Base-by-base conservation (phyloP, 805 yeast genomes). In the Lipomyces japonicus region DNA sequence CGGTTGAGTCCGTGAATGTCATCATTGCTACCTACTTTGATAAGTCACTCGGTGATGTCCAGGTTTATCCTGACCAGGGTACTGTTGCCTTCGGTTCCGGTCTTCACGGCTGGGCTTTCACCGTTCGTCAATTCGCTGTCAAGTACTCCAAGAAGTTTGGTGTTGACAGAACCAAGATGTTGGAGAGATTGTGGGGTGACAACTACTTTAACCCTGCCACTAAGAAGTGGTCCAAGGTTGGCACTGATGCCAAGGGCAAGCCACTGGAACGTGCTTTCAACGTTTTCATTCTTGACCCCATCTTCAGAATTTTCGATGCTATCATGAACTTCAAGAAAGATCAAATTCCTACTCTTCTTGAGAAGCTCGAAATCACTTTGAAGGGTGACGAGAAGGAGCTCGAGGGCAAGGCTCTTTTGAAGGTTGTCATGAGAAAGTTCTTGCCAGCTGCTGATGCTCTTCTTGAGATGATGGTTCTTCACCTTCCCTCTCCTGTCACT, bases 91-190 rank as follows among this genome's bases (percentile, higher is more conserved):
- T 91, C 77, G 97, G 96, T 81, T 93, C 97, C 75, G 98, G 97
- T 86, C 81, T 91, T 72, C 98, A 91, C 84, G 98, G 98, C 77
- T 91, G 98, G 98, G 97, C 97, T 73, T 91, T 91, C 91, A 91
- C 98, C 68, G 85, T 91, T 72, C 88, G 98, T 78, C 97, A 91
- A 81, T 91, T 91, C 68, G 97, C 97, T 68, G 75, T 79, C 78
- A 87, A 96, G 80, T 91, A 93, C 84, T 82, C 96, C 74, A 89
- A 90, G 89, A 93, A 91, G 80, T 91, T 93, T 74, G 97, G 97
- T 89, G 97, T 91, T 71, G 97, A 91, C 86, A 83, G 87, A 75
- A 63, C 72, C 59, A 91, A 93, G 87, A 89, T 91, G 97, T 87
- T 88, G 96, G 91, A 87, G 77, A 86, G 97, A 81, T 82, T 91